phyloP scores from a whole-genome alignment of 345 rosid species.

The Reutealis trisperma region DNA sequence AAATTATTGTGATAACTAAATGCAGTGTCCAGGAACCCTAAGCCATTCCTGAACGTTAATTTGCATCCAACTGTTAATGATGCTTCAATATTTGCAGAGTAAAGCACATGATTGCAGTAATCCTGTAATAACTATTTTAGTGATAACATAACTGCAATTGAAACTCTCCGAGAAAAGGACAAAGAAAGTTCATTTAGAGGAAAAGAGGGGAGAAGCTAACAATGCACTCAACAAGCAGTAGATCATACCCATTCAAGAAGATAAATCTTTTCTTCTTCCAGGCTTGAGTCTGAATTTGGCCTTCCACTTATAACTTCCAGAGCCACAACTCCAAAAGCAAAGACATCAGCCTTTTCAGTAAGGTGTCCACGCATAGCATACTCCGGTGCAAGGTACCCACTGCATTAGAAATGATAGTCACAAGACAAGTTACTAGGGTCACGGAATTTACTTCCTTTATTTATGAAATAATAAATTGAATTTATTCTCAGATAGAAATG shows the following conservation, averaged over 20 bases:
- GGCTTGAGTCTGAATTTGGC: constrained; percentile 50
- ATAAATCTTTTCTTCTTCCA: constrained; percentile 51
- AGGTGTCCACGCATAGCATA: constrained; percentile 76
- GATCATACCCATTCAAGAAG: constrained; percentile 75
- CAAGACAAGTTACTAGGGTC: background rate
- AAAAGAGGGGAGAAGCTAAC: background rate
- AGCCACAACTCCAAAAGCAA: constrained; percentile 65
- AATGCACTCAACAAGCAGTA: too few species aligned
- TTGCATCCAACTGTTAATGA: background rate
- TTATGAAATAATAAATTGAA: background rate
- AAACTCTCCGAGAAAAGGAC: background rate
- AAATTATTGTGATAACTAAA: too few species aligned
- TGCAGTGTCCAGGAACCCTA: too few species aligned
- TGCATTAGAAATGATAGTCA: constrained; percentile 3
- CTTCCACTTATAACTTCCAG: constrained; percentile 68
- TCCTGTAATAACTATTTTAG: too few species aligned
- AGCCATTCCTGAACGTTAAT: too few species aligned
- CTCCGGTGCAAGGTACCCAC: constrained; percentile 75
- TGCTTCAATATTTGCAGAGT: too few species aligned
- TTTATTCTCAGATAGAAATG: background rate
- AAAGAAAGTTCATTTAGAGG: background rate
- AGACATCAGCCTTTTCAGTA: constrained; percentile 73
- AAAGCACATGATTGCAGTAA: too few species aligned
- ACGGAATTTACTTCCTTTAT: too few species aligned
- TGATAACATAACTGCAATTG: too few species aligned